Percentiles rank a stretch among this genome's conserved stretches.
Conservation (phyloP, 1,139 yeast species). For the Zygosaccharomyces sapae region DNA sequence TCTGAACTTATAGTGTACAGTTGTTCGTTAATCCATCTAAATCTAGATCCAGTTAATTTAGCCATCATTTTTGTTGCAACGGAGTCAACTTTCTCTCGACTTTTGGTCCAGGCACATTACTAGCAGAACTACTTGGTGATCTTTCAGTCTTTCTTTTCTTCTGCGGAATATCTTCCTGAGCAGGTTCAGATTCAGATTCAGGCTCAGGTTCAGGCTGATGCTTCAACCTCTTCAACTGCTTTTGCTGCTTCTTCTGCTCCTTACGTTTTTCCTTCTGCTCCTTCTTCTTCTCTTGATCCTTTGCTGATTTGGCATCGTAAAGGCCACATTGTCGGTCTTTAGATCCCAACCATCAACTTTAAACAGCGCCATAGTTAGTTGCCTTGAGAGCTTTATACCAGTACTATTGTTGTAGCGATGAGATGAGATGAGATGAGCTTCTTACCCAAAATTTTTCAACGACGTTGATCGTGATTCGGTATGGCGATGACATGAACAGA, state of each 20-base stretch:
- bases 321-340: constrained; percentile 49
- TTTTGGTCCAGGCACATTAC: background rate
- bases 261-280: constrained; percentile 17
- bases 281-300: constrained; percentile 20
- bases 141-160: constrained; percentile 4
- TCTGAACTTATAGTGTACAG: constrained; percentile 79
- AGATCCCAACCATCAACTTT: constrained; percentile 81
- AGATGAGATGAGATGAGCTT: constrained; percentile 15
- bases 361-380: constrained; percentile 58
- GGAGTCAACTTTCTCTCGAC: constrained; percentile 61
- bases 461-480: constrained; percentile 8
- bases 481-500: background rate
- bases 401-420: too few species aligned
- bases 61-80: constrained; percentile 96
- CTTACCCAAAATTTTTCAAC: constrained; percentile 7
- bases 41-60: constrained; percentile 88
- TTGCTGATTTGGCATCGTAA: constrained; percentile 40
- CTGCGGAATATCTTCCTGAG: constrained; percentile 13
- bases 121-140: background rate
- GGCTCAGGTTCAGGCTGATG: constrained; percentile 14
- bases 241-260: constrained; percentile 11
- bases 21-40: constrained; percentile 97
- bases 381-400: constrained; percentile 7
- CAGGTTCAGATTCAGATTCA: background rate
- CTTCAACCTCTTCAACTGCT: constrained; percentile 4